Evolutionary conservation across 768 basidiomycete genomes (phyloP).

Genomic region (Podaxis sp.): DNA sequence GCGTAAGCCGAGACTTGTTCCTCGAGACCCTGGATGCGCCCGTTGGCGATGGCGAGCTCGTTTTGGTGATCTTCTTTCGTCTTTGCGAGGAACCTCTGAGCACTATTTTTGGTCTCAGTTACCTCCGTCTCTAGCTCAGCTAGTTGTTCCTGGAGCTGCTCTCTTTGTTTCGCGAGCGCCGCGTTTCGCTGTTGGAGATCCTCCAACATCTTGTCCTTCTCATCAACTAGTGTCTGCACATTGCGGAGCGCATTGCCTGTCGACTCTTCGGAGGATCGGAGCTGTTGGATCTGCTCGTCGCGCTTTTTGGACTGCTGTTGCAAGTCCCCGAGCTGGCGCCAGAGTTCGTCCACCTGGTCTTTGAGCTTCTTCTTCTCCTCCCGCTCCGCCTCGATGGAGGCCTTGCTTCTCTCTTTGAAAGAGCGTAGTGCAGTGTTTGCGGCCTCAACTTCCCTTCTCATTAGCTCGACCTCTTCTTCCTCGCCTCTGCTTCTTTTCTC

Average conservation of each 20-base stretch:
- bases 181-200: not conserved
- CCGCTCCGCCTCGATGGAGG: not conserved
- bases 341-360: not conserved
- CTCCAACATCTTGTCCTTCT: not conserved
- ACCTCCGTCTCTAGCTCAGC: conserved; percentile 5
- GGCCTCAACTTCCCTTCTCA: conserved; percentile 6
- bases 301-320: not conserved
- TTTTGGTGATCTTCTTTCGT: conserved; percentile 4
- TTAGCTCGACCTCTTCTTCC: not conserved
- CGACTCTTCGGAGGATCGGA: not conserved
- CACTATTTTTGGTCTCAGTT: not conserved
- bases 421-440: not conserved
- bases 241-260: not conserved
- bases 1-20: not conserved
- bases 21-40: conserved; percentile 1
- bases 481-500: not conserved
- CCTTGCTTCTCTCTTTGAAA: conserved; percentile 8
- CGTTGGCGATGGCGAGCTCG: not conserved
- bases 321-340: not conserved
- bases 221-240: not conserved
- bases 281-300: not conserved
- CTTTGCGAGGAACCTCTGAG: conserved; percentile 8
- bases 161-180: not conserved
- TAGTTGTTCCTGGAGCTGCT: not conserved
- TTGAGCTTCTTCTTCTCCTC: not conserved